Evolutionary conservation across 768 basidiomycete species (phyloP).

Genomic region (Leccinum subtestaceum): DNA sequence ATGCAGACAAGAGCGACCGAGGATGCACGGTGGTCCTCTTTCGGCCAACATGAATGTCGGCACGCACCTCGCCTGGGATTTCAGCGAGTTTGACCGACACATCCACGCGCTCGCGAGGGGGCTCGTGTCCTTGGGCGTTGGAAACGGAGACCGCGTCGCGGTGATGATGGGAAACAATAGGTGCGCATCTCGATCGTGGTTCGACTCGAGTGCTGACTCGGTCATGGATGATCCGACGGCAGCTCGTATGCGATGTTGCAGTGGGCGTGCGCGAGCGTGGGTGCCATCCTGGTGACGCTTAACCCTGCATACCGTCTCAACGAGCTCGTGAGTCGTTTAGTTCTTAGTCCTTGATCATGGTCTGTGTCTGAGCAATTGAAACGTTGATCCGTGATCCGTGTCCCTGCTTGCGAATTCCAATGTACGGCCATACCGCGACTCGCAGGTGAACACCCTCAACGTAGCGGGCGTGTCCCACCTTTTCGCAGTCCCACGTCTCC

Average conservation of each 20-base stretch:
- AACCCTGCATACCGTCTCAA: conserved; percentile 76
- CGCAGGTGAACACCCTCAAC: conserved; percentile 59
- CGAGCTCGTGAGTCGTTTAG: conserved; percentile 54
- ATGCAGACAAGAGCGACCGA: conserved; percentile 55
- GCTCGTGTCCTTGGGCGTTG: conserved; percentile 63
- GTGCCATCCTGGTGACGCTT: conserved; percentile 79
- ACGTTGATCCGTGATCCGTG: background rate
- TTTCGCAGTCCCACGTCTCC: conserved; percentile 68
- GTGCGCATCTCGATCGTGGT: conserved; percentile 34
- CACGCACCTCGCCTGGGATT: conserved; percentile 69
- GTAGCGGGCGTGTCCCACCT: conserved; percentile 67
- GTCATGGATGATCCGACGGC: background rate
- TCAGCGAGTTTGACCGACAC: conserved; percentile 63
- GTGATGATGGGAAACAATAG: conserved; percentile 87
- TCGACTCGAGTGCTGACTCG: background rate
- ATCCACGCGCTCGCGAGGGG: conserved; percentile 70
- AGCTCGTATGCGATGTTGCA: conserved; percentile 80
- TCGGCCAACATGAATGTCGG: conserved; percentile 48
- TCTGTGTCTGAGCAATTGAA: background rate
- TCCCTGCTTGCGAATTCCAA: background rate
- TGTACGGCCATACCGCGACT: background rate
- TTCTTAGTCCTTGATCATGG: background rate
- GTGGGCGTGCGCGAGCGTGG: conserved; percentile 83
- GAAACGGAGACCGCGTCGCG: conserved; percentile 73
- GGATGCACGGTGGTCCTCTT: conserved; percentile 58